Evolutionary conservation across 495 filamentous ascomycete species (phyloP).

Genomic region (Eremomyces bilateralis): DNA sequence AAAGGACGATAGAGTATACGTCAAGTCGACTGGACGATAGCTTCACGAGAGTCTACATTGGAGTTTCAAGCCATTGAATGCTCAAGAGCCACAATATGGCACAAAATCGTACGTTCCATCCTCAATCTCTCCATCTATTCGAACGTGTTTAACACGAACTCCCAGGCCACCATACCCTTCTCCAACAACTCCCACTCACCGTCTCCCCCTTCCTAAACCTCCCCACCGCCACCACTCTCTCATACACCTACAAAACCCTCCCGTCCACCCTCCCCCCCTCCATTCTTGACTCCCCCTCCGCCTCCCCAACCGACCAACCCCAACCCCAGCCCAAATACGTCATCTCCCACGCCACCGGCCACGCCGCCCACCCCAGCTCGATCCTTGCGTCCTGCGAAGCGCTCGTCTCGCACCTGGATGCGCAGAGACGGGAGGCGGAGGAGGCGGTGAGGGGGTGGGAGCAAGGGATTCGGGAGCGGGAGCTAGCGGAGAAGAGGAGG

Average conservation of each 20-base stretch:
- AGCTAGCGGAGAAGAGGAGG: slow-evolving; percentile 77
- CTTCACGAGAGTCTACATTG: too few relatives aligned
- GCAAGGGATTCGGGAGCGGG: slow-evolving; percentile 43
- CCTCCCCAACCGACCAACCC: slow-evolving; percentile 18
- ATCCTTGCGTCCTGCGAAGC: slow-evolving; percentile 62
- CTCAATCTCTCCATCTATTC: too few relatives aligned
- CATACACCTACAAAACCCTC: slow-evolving; percentile 83
- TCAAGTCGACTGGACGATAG: too few relatives aligned
- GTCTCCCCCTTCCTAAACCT: slow-evolving; percentile 90
- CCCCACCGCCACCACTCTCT: slow-evolving; percentile 72
- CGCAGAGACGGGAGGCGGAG: slow-evolving; percentile 38
- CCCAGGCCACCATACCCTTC: slow-evolving; percentile 60
- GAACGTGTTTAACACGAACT: slow-evolving; percentile 2
- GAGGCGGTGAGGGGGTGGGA: slow-evolving; percentile 47
- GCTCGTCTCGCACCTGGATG: slow-evolving; percentile 50
- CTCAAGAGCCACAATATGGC: too few relatives aligned
- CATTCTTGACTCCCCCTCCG: slow-evolving; percentile 29
- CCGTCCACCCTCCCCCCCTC: slow-evolving; percentile 69
- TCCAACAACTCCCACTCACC: slow-evolving; percentile 78
- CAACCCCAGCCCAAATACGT: slow-evolving; percentile 41
- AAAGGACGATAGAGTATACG: too few relatives aligned
- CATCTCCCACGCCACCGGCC: slow-evolving; percentile 43
- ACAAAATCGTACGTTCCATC: too few relatives aligned
- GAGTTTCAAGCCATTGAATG: too few relatives aligned
- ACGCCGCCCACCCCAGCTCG: slow-evolving; percentile 58